A percentile compares a stretch with the other conserved stretches of the same genome.
Conservation (phyloP, 306 rosid species). For the Sophora flavescens region DNA sequence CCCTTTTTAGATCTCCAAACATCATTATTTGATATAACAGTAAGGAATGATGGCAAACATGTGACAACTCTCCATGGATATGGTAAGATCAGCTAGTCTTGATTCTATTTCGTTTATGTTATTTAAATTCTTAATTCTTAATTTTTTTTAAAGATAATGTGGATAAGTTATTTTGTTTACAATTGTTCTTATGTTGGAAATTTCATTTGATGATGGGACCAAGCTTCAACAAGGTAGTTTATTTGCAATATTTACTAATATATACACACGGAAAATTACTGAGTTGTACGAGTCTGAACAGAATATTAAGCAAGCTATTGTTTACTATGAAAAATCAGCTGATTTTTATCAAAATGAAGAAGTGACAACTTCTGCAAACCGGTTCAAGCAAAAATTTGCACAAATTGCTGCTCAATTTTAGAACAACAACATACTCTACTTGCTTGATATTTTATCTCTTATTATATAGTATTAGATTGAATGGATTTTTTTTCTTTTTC, state of each 20-base stretch:
- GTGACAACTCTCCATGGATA: too few relatives aligned
- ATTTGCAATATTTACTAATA: slow-evolving; percentile 16
- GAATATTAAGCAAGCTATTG: slow-evolving; percentile 77
- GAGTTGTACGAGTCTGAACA: slow-evolving; percentile 90
- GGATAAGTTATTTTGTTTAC: too few relatives aligned
- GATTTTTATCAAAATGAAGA: slow-evolving; percentile 93
- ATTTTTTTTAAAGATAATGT: too few relatives aligned
- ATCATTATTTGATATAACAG: too few relatives aligned
- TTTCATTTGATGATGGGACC: too few relatives aligned
- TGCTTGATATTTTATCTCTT: slow-evolving; percentile 26
- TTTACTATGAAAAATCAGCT: slow-evolving; percentile 86
- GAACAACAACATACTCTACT: slow-evolving; percentile 65
- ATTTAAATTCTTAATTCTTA: too few relatives aligned
- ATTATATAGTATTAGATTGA: slow-evolving; percentile 11
- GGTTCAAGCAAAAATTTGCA: slow-evolving; percentile 96
- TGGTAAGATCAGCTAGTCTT: too few relatives aligned
- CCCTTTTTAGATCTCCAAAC: too few relatives aligned
- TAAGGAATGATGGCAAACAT: too few relatives aligned
- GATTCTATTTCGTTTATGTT: too few relatives aligned
- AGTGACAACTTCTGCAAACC: slow-evolving; percentile 84
- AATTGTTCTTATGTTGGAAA: too few relatives aligned
- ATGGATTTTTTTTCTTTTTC: slow-evolving; percentile 14
- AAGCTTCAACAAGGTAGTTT: too few relatives aligned
- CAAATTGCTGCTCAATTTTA: slow-evolving; percentile 91
- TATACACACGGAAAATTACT: slow-evolving; percentile 77